Base-by-base conservation (phyloP, 1,284 basidiomycete species). In the Boletellus dicymbophilus region DNA sequence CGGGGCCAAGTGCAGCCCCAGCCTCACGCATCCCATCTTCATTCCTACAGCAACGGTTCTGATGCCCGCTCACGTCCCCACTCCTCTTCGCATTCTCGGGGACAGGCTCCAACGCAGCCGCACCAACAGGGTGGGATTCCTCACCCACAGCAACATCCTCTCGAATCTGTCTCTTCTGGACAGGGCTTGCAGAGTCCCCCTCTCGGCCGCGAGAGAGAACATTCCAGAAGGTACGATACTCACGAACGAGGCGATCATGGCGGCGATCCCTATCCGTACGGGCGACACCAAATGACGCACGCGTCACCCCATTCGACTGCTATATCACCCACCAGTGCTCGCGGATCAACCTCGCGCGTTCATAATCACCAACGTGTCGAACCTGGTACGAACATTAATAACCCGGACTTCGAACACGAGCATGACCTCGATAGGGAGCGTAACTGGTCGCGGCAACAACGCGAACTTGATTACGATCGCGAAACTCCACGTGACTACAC, bases 351-450 rank as follows among this genome's bases (percentile, higher is more conserved):
- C 23, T 47, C 62, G 49, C 72, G 73, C 51, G 64, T 78, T 37
- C 87, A 88, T 63, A 74, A 74, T 55, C 85, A 88, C 65, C 85
- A 86, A 67, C 81, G 83, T 52, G 61, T 84, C 56, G 85, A 82
- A 6, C 83, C 84, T 38, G 82, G 76, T 8, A 75, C 80, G 23
- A 81, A 78, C 57, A 75, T 84, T 37, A 77, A 77, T 38, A 71
- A 77, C 51, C 44, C 54, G 20, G 75, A 78, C 45, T 67, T 74
- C 50, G 75, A 79, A 38, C 68, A 73, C 48, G 72, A 75, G 43
- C 71, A 72, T 52, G 74, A 78, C 49, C 52, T 68, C 9, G 68
- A 67, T 38, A 66, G 66, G 38, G 76, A 78, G 26, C 69, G 71
- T 46, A 74, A 79, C 54, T 71, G 73, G 56, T 72, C 76, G 45